Evolutionary conservation across 805 yeast genomes (phyloP).

Genomic region (Saturnispora diversa): DNA sequence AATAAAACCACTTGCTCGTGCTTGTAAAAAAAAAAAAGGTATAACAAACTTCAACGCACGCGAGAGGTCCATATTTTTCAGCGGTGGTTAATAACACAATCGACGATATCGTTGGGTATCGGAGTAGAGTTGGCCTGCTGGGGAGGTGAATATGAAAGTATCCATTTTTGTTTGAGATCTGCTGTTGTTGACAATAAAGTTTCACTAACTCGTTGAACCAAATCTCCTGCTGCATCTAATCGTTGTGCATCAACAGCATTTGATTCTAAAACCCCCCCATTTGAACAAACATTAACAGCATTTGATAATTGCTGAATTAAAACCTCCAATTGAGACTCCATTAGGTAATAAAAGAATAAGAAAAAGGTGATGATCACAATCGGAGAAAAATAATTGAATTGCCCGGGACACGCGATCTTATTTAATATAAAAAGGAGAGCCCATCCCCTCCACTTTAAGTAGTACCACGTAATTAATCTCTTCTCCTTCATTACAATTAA

Average conservation of each 20-base stretch:
- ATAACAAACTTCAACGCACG: too few species aligned
- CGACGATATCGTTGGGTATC: too few species aligned
- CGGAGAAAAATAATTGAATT: too few species aligned
- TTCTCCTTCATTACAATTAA: neutral
- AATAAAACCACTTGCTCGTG: too few species aligned
- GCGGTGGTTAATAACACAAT: too few species aligned
- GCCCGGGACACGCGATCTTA: constrained; percentile 8
- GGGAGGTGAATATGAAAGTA: too few species aligned
- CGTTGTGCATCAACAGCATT: constrained; percentile 4
- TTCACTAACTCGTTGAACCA: neutral
- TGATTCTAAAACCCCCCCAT: neutral
- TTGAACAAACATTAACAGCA: neutral
- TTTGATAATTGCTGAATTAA: constrained; percentile 2
- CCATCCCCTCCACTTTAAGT: neutral
- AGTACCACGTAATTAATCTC: neutral
- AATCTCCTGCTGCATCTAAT: neutral
- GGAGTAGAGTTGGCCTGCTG: too few species aligned
- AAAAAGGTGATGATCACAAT: too few species aligned
- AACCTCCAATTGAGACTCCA: constrained; percentile 4
- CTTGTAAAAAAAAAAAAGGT: too few species aligned
- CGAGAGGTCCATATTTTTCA: too few species aligned
- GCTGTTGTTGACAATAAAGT: neutral
- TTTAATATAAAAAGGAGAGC: constrained; percentile 1
- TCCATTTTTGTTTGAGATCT: neutral
- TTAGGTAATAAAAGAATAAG: neutral